A percentile compares a stretch with the other conserved stretches of the same genome.
Conservation (phyloP, 768 basidiomycete genomes). For the Asterophora parasitica region DNA sequence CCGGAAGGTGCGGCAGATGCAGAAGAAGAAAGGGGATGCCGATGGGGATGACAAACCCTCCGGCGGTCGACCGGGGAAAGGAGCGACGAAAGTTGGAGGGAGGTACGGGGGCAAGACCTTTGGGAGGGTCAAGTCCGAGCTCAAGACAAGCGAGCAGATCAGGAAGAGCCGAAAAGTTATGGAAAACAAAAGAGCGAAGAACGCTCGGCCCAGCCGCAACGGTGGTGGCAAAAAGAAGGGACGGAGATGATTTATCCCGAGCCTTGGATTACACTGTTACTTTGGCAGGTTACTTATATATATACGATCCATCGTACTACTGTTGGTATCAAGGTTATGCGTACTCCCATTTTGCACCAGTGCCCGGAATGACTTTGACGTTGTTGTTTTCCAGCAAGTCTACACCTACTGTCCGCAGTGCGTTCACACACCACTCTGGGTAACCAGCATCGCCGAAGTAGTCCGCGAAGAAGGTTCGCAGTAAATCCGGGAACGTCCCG, state of each 20-base stretch:
- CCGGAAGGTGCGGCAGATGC: constrained; percentile 58
- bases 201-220: constrained; percentile 59
- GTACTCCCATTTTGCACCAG: constrained; percentile 81
- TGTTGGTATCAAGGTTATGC: constrained; percentile 29
- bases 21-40: constrained; percentile 46
- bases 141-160: constrained; percentile 86
- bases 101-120: constrained; percentile 58
- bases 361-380: constrained; percentile 50
- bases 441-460: constrained; percentile 80
- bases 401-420: constrained; percentile 76
- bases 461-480: constrained; percentile 66
- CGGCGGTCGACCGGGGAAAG: constrained; percentile 14
- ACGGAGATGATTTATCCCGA: constrained; percentile 27
- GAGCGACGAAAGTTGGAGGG: constrained; percentile 31
- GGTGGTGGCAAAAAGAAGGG: constrained; percentile 34
- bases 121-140: constrained; percentile 69
- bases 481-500: constrained; percentile 74
- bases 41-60: constrained; percentile 21
- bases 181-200: constrained; percentile 71
- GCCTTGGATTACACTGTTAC: neutral
- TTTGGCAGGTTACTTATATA: neutral
- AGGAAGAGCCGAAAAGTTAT: constrained; percentile 62
- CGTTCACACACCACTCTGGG: constrained; percentile 87
- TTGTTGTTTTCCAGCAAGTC: constrained; percentile 63
- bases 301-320: too few relatives aligned